These are phyloP conservation scores for Plantago ovata DNA, from an alignment of 257 asterid genomes.

Conservation along the genomic window DNA sequence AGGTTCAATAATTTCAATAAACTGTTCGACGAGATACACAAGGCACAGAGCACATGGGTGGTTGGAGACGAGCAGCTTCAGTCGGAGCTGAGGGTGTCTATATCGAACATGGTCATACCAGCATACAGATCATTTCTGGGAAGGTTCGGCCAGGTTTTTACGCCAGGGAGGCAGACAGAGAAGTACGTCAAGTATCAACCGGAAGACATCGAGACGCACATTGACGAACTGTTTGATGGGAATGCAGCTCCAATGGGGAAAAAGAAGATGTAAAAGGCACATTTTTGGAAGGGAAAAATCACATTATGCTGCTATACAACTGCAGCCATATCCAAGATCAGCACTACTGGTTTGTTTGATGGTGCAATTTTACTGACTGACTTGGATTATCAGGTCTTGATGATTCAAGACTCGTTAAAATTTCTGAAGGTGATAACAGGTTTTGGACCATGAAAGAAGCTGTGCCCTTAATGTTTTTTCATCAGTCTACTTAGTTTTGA, in stretches of 20 bases:
- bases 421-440: too few relatives aligned
- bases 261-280: conserved; percentile 35
- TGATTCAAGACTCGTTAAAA: too few relatives aligned
- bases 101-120: conserved; percentile 91
- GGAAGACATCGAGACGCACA: conserved; percentile 65
- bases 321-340: too few relatives aligned
- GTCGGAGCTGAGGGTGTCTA: conserved; percentile 86
- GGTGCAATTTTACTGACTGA: too few relatives aligned
- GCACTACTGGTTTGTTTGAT: too few relatives aligned
- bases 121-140: conserved; percentile 84
- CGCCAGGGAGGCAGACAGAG: conserved; percentile 89
- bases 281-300: background rate
- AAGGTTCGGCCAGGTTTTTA: conserved; percentile 67
- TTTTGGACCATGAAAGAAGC: too few relatives aligned
- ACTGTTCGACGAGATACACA: conserved; percentile 76
- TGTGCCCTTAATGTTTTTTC: too few relatives aligned
- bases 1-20: conserved; percentile 78
- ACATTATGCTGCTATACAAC: background rate
- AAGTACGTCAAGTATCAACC: conserved; percentile 81
- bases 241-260: conserved; percentile 43
- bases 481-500: too few relatives aligned
- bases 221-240: conserved; percentile 81
- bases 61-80: conserved; percentile 88
- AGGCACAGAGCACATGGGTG: conserved; percentile 79
- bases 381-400: too few relatives aligned